Base-by-base conservation (phyloP, 1,139 yeast species). In the Pichia sp. region DNA sequence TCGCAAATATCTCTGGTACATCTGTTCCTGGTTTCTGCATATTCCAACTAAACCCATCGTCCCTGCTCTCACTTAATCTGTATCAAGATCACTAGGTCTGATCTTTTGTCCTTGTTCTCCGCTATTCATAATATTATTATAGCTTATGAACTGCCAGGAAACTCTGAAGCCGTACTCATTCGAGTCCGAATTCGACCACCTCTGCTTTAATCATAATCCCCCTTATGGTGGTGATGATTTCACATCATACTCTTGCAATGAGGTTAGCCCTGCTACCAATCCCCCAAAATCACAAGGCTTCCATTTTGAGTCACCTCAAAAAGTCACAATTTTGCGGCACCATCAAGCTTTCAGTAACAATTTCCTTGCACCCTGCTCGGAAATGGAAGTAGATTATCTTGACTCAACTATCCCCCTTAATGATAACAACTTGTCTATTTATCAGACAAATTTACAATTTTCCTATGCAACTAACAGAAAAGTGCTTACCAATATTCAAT, bases 381-480 rank as follows among this genome's bases (percentile, higher is more conserved):
- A 30, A 17, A 21, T 18, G 9, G 32, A 30, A 17, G 17, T 18
- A 17, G 32, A 30, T 11, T 3, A 10, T 8, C 11, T 30, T 4
- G 32, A 30, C 11, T 20, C 15, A 10, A 19, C 20, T 25, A 20
- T 8, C 39, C 42, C 28, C 24, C 32, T 9, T 35, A 15, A 26
- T 35, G 24, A n/a, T 25, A 28, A 14, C 35, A 21, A 14, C 20
- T 20, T 28, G 21, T 21, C 10, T 34, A 15, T 14, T 10, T 28
- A 12, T 14, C 28, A 35, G 19, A 10, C 31, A 6, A 19, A 31
- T 20, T 35, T 43, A 15, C 17, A 37, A 19, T 30, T 14, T 23
- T 20, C 37, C 12, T 40, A 39, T 28, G 32, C 14, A 10, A 37
- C 24, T 6, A 43, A 34, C 11, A 33, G 34, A 22, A 40, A 24